Evolutionary conservation across 1,284 basidiomycete genomes (phyloP), one percentile per base, ranked within the genome.

Genomic region (Wolfiporia cocos): DNA sequence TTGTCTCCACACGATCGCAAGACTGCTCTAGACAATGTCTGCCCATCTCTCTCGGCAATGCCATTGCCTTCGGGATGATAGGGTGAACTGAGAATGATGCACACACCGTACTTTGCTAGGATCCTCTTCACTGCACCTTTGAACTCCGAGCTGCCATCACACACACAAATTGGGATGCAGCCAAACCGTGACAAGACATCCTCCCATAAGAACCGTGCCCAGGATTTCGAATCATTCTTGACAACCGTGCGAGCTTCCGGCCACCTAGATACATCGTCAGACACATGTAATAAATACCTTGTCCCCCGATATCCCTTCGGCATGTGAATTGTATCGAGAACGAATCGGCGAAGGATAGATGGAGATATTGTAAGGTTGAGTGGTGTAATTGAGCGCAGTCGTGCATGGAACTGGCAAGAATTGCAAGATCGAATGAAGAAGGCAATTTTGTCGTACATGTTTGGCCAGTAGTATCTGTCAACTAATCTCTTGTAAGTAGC

Each of bases 21-120:
- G 26, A 28, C 14, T 14, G 26, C 26, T 7, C 26, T 7, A 14
- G 26, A 9, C 7, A 66, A 34, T 0, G 55, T 52, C 17, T 56
- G 49, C 34, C 63, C 58, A 7, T 46, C 34, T 1, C 56, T 45
- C 47, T 69, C 64, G 0, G 57, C 52, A 0, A 53, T 42, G 0
- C 53, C 64, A 35, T 66, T 66, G 3, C 59, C 62, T 47, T 65
- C 41, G 0, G 58, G 61, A 40, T 66, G 57, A 39, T 65, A 66
- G 0, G 59, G 42, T 2, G 58, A 52, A 2, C 55, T 59, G 1
- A 58, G 30, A 4, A 65, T 53, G 3, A 58, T 42, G 0, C 33
- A 39, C 19, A 63, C 49, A 1, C 46, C 34, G 33, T 64, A 64
- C 17, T 52, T 49, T 5, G 47, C 40, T 5, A 41, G 39, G 0